Evolutionary conservation across 768 basidiomycete species (phyloP), one percentile per base, ranked within the genome.

Genomic region (Ephemerocybe angulata): DNA sequence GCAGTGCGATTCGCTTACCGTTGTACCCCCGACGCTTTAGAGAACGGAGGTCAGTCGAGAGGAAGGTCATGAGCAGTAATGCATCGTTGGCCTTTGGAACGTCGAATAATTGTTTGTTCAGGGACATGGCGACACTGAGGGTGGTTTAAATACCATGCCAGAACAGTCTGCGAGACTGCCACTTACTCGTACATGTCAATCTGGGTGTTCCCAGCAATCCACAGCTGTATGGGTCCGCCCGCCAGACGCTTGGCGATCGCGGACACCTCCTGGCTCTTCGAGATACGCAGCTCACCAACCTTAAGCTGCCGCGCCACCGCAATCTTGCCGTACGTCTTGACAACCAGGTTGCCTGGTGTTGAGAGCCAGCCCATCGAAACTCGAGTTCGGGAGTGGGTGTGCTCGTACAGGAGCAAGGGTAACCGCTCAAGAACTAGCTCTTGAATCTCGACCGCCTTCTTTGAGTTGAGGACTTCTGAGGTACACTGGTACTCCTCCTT

Each of bases 141-240:
- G 24, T 24, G 47, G 21, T 22, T 43, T 42, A 17, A 58, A 17
- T 21, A 43, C 33, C 28, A 4, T 6, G 17, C 38, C 13, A 48
- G 4, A 24, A 17, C 24, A 19, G 11, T 19, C 35, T 24, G 19
- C 11, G 8, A 31, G 40, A n/a, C 21, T 22, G 11, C 3, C 15
- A 83, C 91, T 73, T 63, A 93, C 92, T 97, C 95, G 63, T 90
- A 98, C 82, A 95, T 90, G 62, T 98, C 92, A 41, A 90, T 76
- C 58, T 87, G 81, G 1, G 86, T 74, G 56, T 84, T 83, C n/a
- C 77, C 76, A 5, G 90, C 88, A 30, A 95, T 74, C 80, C 87
- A 90, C 24, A 98, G 67, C 46, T 88, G 79, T 31, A 92, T 82
- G n/a, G 86, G 79, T 4, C 78, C 76, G 13, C 76, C 73, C 13